Base-by-base conservation (phyloP, 345 rosid species). In the Firmiana major region DNA sequence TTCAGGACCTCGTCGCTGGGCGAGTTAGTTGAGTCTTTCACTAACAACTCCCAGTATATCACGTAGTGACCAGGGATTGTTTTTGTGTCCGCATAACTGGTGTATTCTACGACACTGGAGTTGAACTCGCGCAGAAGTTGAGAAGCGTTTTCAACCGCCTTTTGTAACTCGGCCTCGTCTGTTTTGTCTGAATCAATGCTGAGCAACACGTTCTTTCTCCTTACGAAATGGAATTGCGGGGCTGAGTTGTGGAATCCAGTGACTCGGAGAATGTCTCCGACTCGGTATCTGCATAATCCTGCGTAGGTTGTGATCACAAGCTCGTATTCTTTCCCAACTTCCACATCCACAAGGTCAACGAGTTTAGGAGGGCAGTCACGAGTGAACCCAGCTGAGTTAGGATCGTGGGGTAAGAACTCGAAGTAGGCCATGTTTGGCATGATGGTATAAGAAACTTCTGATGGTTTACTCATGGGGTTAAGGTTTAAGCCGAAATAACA, bases 361-460 rank as follows among this genome's bases (percentile, higher is more conserved):
- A 89, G 87, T 54, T 73, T 83, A 0, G 85, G 82, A 3, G 86
- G 79, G 21, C 81, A 64, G 73, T 78, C 84, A 16, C 55, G 74
- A 42, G 83, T 71, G 75, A 63, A 66, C 40, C 64, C 71, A 31
- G 77, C 1, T 16, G 79, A 59, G 82, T 71, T 63, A 64, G 86
- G 75, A 9, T 88, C 87, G 26, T 88, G 93, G 13, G 97, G 98
- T 13, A 93, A 70, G 77, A 95, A 95, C 87, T 95, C 99, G 63
- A 90, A 95, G 75, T 95, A 95, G 34, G 92, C 94, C 99, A 95
- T 95, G 91, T 90, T 92, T 4, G 99, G 99, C 94, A 95, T 91
- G 73, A 95, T 87, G 3, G 97, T 92, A 82, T 95, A 95, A 8
- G 94, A 89, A 48, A 95, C 99, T 73, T 95, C 97, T 0, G 93